phyloP scores from a whole-genome alignment of 1,284 basidiomycete species.

The Boletus sp. region DNA sequence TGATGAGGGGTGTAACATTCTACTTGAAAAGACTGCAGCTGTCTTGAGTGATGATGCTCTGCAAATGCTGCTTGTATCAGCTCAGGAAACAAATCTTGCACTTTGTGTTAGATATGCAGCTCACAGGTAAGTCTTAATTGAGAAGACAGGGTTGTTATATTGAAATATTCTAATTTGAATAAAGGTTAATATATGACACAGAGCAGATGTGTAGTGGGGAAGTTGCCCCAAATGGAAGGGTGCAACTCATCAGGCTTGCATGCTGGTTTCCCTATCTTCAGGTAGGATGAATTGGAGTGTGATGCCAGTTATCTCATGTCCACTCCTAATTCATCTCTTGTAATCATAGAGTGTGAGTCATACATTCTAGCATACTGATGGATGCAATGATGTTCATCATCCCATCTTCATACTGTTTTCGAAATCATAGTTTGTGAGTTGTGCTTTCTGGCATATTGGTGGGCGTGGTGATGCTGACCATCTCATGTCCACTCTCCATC shows the following conservation, averaged over 20 bases:
- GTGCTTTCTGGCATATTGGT: no score
- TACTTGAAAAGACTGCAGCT: not conserved
- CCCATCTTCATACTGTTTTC: no score
- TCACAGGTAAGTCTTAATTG: not conserved
- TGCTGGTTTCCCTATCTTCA: not conserved
- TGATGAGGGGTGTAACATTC: not conserved
- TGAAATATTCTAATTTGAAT: not conserved
- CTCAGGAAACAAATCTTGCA: conserved; percentile 1
- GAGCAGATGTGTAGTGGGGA: not conserved
- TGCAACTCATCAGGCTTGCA: not conserved
- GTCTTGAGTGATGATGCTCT: not conserved
- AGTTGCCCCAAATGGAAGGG: not conserved
- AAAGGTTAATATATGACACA: not conserved
- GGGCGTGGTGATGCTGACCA: no score
- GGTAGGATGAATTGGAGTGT: not conserved
- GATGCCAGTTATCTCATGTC: no score
- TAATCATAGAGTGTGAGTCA: no score
- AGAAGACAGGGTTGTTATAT: no score
- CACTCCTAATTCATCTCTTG: no score
- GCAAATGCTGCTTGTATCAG: not conserved
- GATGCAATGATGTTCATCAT: no score
- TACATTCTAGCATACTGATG: no score
- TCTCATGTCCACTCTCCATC: no score
- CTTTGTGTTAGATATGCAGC: conserved; percentile 1
- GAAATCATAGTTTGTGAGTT: no score